These are phyloP conservation scores for Phaeosphaeria sp. DNA, from an alignment of 2,329 filamentous ascomycete genomes.

Conservation along the genomic window DNA sequence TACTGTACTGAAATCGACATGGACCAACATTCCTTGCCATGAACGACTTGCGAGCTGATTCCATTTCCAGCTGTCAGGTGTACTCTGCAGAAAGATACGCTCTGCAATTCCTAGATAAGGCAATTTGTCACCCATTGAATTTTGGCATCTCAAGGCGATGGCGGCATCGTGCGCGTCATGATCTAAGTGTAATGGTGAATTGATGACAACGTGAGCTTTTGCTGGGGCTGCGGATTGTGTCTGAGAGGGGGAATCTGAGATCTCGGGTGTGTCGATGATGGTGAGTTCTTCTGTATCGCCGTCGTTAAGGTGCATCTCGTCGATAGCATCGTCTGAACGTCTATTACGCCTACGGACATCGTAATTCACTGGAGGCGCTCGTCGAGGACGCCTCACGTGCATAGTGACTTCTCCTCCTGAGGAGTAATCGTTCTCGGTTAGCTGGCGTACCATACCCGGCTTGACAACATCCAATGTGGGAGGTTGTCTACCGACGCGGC, in stretches of 20 bases:
- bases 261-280: neutral
- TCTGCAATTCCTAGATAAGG: constrained; percentile 39
- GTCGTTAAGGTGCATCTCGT: constrained; percentile 10
- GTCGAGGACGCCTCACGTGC: constrained; percentile 24
- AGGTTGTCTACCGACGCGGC: neutral
- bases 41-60: constrained; percentile 24
- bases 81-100: constrained; percentile 20
- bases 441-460: constrained; percentile 3
- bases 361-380: constrained; percentile 36
- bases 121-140: constrained; percentile 1
- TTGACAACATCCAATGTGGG: neutral
- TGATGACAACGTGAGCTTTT: constrained; percentile 20
- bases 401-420: constrained; percentile 24
- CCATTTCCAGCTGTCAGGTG: constrained; percentile 28
- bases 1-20: constrained; percentile 40
- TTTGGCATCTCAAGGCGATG: constrained; percentile 17
- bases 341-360: constrained; percentile 28
- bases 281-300: constrained; percentile 1
- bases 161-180: constrained; percentile 28
- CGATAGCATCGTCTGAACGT: neutral
- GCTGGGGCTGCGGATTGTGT: constrained; percentile 12
- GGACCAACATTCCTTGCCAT: constrained; percentile 40
- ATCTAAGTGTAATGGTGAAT: constrained; percentile 23
- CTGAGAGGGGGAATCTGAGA: constrained; percentile 21
- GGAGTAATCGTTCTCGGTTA: constrained; percentile 21